Evolutionary conservation across 1,284 basidiomycete genomes (phyloP).

Genomic region (Chalciporus sp.): DNA sequence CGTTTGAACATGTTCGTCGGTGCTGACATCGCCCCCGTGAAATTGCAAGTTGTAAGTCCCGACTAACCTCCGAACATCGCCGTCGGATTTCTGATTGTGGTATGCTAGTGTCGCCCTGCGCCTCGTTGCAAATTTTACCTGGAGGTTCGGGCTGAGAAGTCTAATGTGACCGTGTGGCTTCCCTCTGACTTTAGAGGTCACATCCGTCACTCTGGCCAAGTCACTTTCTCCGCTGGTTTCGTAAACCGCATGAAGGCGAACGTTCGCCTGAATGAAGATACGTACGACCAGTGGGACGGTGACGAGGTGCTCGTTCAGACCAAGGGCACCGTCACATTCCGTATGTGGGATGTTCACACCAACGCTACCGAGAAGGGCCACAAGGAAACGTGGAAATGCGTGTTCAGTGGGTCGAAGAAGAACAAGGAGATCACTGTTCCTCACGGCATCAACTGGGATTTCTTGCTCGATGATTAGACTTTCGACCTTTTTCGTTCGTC

Average conservation of each 20-base stretch:
- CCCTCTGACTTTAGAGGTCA: slow-evolving; percentile 75
- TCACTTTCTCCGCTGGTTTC: slow-evolving; percentile 70
- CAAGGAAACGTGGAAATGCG: slow-evolving; percentile 62
- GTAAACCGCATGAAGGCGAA: slow-evolving; percentile 66
- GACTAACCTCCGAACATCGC: not conserved
- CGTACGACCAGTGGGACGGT: slow-evolving; percentile 40
- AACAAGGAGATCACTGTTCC: slow-evolving; percentile 46
- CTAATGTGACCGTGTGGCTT: slow-evolving; percentile 71
- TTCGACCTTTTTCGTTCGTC: slow-evolving; percentile 13
- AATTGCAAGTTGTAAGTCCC: slow-evolving; percentile 68
- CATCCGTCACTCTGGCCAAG: slow-evolving; percentile 56
- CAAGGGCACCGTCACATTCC: slow-evolving; percentile 60
- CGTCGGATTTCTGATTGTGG: slow-evolving; percentile 3
- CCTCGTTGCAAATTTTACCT: slow-evolving; percentile 65
- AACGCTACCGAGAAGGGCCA: slow-evolving; percentile 59
- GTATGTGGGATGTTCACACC: slow-evolving; percentile 76
- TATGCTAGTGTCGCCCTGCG: slow-evolving; percentile 61
- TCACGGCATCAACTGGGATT: slow-evolving; percentile 68
- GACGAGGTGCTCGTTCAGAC: slow-evolving; percentile 67
- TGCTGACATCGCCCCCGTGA: slow-evolving; percentile 53
- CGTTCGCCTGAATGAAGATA: slow-evolving; percentile 54
- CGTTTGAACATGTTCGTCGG: slow-evolving; percentile 68
- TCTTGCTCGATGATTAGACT: slow-evolving; percentile 65
- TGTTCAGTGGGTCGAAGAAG: slow-evolving; percentile 60
- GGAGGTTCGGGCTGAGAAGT: slow-evolving; percentile 58